Conservation (phyloP, 225 moss, liverwort and hornwort species). For the Neckera pumila region DNA sequence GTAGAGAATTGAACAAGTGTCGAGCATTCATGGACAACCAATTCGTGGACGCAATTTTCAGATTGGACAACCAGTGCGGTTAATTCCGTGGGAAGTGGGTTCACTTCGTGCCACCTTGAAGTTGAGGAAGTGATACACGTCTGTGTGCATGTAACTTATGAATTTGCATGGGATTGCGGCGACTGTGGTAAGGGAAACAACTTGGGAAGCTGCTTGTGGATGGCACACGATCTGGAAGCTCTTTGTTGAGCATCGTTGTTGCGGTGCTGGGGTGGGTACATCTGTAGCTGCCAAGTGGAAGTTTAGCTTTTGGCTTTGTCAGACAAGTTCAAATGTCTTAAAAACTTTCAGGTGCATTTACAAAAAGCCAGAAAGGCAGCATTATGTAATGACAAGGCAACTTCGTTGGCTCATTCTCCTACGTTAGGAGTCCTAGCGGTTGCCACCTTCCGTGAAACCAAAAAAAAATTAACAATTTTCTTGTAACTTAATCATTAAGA, state of each 20-base stretch:
- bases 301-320: neutral
- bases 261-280: neutral
- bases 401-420: neutral
- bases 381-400: neutral
- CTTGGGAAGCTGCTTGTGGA: neutral
- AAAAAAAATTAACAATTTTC: too few relatives aligned
- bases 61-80: neutral
- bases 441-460: too few relatives aligned
- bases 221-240: neutral
- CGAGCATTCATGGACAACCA: neutral
- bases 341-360: too few relatives aligned
- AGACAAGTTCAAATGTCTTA: neutral
- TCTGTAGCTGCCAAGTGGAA: neutral
- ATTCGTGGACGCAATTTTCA: neutral
- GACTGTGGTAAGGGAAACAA: neutral
- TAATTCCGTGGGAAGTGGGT: neutral
- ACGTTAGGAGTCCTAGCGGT: too few relatives aligned
- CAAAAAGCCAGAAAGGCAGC: neutral
- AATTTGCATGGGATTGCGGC: neutral
- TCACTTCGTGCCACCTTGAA: neutral
- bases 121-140: neutral
- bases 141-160: neutral
- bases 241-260: neutral
- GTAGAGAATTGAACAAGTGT: neutral
- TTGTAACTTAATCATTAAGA: too few relatives aligned